Evolutionary conservation across 164 flowering plant genomes (phyloP), one percentile per base, ranked within the genome.

Genomic region (Chimonanthus salicifolius): DNA sequence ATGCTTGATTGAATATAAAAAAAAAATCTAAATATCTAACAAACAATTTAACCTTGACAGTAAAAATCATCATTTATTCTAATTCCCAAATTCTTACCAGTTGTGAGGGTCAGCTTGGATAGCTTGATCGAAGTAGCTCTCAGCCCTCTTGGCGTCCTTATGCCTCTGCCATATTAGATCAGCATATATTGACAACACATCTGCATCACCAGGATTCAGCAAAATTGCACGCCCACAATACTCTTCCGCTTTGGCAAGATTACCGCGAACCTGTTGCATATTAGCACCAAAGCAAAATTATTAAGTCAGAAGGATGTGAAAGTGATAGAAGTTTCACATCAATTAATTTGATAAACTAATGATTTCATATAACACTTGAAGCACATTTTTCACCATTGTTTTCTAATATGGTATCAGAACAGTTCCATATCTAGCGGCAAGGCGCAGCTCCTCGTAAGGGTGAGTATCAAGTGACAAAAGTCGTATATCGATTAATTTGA

Each of bases 91-190:
- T 44, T 6, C 78, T 84, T 76, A 92, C 98, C 97, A 84, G 78
- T 94, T 89, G 51, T 88, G 88, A 7, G 97, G 98, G 4, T 91
- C 83, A n/a, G 90, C 90, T 81, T 88, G 77, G 67, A 94, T 87
- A 73, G 98, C 97, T 84, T 85, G 94, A 80, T 90, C 86, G 73
- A 86, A 92, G 74, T 91, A 94, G 58, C 63, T 73, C 80, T 90
- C 87, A 11, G 98, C 98, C 16, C 94, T 83, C 44, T 76, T 44
- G 9, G 85, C 79, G 71, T 94, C 98, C 78, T 79, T 88, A 0
- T 85, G 85, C 2, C 78, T 81, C 72, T 88, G 71, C 97, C 98
- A 92, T 54, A 91, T 80, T 71, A 94, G 81, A 81, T 84, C 90
- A 45, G 89, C 98, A 72, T 90, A 94, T 15, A 87, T 76, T 0